Base-by-base conservation (phyloP, 2,329 filamentous ascomycete species). In the Ophiostoma himal-ulmi region DNA sequence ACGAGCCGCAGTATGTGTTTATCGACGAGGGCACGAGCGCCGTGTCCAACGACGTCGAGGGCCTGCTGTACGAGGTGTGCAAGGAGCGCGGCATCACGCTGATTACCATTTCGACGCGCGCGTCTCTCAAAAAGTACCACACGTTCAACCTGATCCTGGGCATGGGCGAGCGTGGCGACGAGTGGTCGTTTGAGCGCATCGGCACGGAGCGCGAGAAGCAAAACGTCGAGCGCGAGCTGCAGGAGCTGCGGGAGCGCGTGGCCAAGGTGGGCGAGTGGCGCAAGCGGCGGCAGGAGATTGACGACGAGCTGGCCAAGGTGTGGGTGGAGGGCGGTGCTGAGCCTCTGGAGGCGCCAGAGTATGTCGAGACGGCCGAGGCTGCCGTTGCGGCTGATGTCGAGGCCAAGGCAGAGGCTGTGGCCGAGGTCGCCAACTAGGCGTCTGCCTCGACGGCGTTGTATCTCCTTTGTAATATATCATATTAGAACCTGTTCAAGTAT, bases 21-120 rank as follows among this genome's bases (percentile, higher is more conserved):
- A 88, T 99, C 71, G 95, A 99, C 73, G 95, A 99, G 80, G 94
- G 93, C 8, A 99, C 95, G 0, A 96, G 91, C 72, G 95, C 95
- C 0, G 95, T 98, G 1, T 95, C 91, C 5, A 93, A 90, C 62
- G 95, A 99, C 76, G 95, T 99, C 1, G 95, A 99, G 78, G 95
- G 95, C 0, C 78, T 98, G 30, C 80, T 99, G 54, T 99, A 99
- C 77, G 94, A 99, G 81, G 90, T 88, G 26, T 94, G 92, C 76
- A 99, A 99, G 80, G 91, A 93, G 72, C 91, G 89, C 77, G 94
- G 94, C 0, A 98, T 98, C 75, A 99, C 95, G 1, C 83, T 99
- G 3, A 95, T 99, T 75, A 99, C 95, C 0, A 94, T 99, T 72
- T 97, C 93, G 1, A 99, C 95, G 0, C 90, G 95, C 62, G 94